Conservation (phyloP, 768 basidiomycete genomes). For the button mushroom (Agaricus bisporus) region DNA sequence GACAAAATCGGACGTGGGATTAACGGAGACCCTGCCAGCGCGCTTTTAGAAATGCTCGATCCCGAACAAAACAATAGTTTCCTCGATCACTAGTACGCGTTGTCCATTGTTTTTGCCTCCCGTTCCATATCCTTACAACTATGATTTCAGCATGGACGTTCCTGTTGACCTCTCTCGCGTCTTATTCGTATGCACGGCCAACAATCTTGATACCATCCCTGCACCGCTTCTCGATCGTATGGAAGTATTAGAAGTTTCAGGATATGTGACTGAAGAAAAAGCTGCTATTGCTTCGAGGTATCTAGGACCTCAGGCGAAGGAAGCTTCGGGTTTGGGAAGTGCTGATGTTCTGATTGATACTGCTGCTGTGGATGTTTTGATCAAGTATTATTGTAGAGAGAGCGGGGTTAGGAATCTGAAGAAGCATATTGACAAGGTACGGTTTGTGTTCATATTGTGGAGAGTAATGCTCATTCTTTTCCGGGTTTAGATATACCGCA, state of each 20-base stretch:
- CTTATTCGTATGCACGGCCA: conserved; percentile 96
- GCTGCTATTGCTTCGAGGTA: conserved; percentile 81
- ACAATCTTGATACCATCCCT: conserved; percentile 90
- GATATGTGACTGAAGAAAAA: conserved; percentile 94
- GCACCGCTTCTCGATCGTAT: conserved; percentile 92
- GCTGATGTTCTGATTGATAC: conserved; percentile 79
- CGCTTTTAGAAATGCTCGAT: conserved; percentile 88
- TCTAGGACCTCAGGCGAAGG: conserved; percentile 89
- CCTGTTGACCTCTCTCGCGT: conserved; percentile 95
- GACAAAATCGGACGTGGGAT: conserved; percentile 92
- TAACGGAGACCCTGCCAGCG: conserved; percentile 91
- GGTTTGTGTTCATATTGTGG: conserved; percentile 1
- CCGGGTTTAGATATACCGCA: conserved; percentile 78
- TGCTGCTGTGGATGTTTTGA: conserved; percentile 77
- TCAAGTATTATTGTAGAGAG: conserved; percentile 96
- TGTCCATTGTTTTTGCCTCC: neutral
- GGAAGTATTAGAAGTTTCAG: conserved; percentile 93
- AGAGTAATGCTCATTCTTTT: neutral
- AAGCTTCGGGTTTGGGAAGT: conserved; percentile 78
- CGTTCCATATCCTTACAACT: conserved; percentile 5
- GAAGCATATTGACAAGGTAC: conserved; percentile 97
- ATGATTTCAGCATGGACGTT: conserved; percentile 74
- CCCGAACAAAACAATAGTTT: conserved; percentile 94
- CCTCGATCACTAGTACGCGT: conserved; percentile 86
- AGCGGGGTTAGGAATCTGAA: conserved; percentile 95